Evolutionary conservation across 1,139 yeast species (phyloP).

Genomic region (Petasospora rhodanensis): DNA sequence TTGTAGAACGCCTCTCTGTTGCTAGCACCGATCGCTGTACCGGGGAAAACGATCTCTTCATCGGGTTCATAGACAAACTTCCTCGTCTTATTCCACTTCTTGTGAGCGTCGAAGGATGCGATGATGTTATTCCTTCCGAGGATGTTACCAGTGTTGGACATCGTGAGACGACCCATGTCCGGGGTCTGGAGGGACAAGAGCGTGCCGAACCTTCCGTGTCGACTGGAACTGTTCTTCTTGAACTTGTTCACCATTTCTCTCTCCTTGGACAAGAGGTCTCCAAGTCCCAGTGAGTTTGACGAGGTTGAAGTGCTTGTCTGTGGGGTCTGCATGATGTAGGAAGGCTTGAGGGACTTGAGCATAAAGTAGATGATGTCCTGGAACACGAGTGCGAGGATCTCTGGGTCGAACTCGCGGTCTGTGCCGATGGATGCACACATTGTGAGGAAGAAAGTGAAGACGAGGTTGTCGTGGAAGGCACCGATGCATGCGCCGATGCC

Average conservation of each 20-base stretch:
- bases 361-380: conserved; percentile 69
- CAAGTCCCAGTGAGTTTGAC: conserved; percentile 33
- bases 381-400: conserved; percentile 55
- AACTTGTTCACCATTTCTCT: conserved; percentile 46
- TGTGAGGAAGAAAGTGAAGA: conserved; percentile 65
- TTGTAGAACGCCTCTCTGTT: conserved; percentile 34
- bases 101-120: conserved; percentile 58
- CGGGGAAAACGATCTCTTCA: conserved; percentile 34
- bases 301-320: not conserved
- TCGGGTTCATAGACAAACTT: conserved; percentile 44
- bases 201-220: conserved; percentile 93
- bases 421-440: conserved; percentile 59
- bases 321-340: conserved; percentile 20
- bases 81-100: conserved; percentile 55
- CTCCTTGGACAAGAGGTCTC: conserved; percentile 56
- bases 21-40: conserved; percentile 29
- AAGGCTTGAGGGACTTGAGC: conserved; percentile 51
- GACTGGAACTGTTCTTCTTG: conserved; percentile 51
- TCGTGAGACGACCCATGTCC: conserved; percentile 54
- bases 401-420: conserved; percentile 50
- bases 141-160: conserved; percentile 74
- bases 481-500: conserved; percentile 54
- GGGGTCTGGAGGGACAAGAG: conserved; percentile 63
- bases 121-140: conserved; percentile 45
- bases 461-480: conserved; percentile 63